These are phyloP conservation scores for Galerina marginata DNA, from an alignment of 768 basidiomycete genomes.

Conservation along the genomic window DNA sequence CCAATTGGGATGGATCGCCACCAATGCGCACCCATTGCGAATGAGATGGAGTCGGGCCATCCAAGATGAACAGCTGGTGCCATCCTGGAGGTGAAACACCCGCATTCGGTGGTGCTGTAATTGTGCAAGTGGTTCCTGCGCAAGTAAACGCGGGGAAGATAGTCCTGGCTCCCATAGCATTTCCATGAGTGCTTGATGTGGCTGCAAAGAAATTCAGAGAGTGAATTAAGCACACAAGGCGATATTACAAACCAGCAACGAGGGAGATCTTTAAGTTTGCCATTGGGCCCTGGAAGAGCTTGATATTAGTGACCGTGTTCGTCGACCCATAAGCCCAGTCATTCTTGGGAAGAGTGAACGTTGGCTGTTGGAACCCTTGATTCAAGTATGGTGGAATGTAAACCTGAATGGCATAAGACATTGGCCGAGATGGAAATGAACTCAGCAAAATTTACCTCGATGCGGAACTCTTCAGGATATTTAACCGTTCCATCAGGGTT, in stretches of 20 bases:
- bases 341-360: constrained; percentile 57
- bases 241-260: constrained; percentile 55
- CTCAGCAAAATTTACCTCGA: constrained; percentile 39
- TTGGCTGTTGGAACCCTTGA: constrained; percentile 64
- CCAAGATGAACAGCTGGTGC: constrained; percentile 77
- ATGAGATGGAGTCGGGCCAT: constrained; percentile 79
- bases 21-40: constrained; percentile 81
- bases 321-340: constrained; percentile 68
- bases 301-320: constrained; percentile 58
- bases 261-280: constrained; percentile 62
- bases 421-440: constrained; percentile 17
- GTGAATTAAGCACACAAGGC: not conserved
- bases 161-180: constrained; percentile 73
- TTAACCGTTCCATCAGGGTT: constrained; percentile 43
- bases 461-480: constrained; percentile 80
- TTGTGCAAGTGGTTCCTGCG: constrained; percentile 72
- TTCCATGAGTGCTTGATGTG: constrained; percentile 79
- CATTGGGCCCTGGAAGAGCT: constrained; percentile 47
- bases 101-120: constrained; percentile 77
- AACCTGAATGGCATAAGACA: constrained; percentile 40
- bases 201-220: constrained; percentile 40
- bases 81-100: constrained; percentile 76
- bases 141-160: constrained; percentile 78
- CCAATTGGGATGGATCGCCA: constrained; percentile 71
- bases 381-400: constrained; percentile 90